Base-by-base conservation (phyloP, 164 flowering plant species). In the Kingdonia uniflora region DNA sequence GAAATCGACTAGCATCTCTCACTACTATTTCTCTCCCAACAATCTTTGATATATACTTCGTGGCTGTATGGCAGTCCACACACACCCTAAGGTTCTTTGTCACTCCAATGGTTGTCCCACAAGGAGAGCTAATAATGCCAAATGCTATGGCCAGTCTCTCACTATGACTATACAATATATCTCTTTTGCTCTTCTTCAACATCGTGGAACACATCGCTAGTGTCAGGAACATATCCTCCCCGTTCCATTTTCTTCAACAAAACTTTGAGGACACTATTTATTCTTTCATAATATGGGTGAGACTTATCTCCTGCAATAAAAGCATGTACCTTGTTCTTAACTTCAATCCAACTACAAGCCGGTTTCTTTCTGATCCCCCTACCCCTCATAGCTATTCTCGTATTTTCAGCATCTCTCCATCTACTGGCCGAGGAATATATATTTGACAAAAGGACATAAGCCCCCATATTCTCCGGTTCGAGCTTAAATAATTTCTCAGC, bases 331-430 rank as follows among this genome's bases (percentile, higher is more conserved):
- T 69, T 68, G 63, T 66, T 78, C 53, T 74, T 74, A 13, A 90
- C 74, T 54, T 81, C 89, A 47, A 85, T 76, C 96, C 96, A 91
- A 70, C 96, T 91, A 61, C 80, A 80, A 49, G 85, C 96, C 26
- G 95, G 85, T 53, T 47, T 70, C 68, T 87, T 87, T 45, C 29
- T 74, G 62, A 87, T 54, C 29, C 90, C 92, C 56, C 65, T 75
- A 13, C 68, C 65, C 56, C 66, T 76, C 94, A 85, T 77, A 0
- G 42, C 33, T 8, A 45, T 24, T 65, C 94, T 79, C 62, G 76
- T 21, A 38, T 70, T 78, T 16, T 77, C 79, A 10, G 85, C 91
- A 51, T 82, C 90, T 59, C 71, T 75, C 84, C 87, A 91, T 63
- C 80, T 83, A 44, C 70, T 68, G 24, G 75, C 77, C 47, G 77